These are phyloP conservation scores for Picea engelmannii DNA, from an alignment of 83 land plant genomes.

Conservation along the genomic window DNA sequence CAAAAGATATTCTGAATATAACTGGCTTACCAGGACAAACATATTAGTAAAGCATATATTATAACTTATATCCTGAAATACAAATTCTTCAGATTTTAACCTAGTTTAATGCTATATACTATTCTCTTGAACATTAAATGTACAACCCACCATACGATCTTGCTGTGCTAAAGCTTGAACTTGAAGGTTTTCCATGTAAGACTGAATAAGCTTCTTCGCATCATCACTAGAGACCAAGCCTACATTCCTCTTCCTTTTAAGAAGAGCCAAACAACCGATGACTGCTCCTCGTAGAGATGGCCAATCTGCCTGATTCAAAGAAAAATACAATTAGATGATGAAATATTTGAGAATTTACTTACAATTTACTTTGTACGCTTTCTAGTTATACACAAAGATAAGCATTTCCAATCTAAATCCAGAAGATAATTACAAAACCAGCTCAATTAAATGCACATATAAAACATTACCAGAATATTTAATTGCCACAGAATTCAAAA, in stretches of 20 bases:
- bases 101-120: neutral
- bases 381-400: neutral
- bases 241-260: constrained; percentile 50
- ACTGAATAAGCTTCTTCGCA: constrained; percentile 55
- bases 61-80: neutral
- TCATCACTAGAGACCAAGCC: constrained; percentile 50
- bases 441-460: neutral
- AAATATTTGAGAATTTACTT: neutral
- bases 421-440: neutral
- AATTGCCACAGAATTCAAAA: neutral
- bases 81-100: neutral
- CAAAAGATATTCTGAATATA: too few species aligned
- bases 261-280: constrained; percentile 76
- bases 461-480: neutral
- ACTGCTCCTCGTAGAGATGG: constrained; percentile 81
- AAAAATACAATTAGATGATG: neutral
- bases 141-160: constrained; percentile 66
- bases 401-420: neutral
- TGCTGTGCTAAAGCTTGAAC: constrained; percentile 70
- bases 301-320: constrained; percentile 83
- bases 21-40: too few species aligned
- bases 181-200: constrained; percentile 54
- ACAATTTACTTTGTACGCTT: neutral
- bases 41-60: too few species aligned
- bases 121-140: neutral